Base-by-base conservation (phyloP, 75 land plant species). In the Chamaecyparis obtusa region DNA sequence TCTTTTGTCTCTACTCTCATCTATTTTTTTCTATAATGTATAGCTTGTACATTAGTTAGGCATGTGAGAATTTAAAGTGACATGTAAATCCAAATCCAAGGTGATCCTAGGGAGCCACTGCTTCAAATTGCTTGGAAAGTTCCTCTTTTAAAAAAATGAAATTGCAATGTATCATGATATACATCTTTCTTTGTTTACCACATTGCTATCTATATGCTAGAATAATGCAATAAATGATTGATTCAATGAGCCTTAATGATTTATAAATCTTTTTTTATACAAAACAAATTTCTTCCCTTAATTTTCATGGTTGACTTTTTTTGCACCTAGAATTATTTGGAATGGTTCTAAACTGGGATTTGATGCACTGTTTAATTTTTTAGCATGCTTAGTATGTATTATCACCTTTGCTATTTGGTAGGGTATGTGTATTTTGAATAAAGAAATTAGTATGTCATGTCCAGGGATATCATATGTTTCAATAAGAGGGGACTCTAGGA, bases 381-480 rank as follows among this genome's bases (percentile, higher is more conserved):
- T 81, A 46, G 49, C 41, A 10, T 24, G 7, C 24, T 81, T 46
- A 43, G n/a, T 44, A 2, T 46, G 49, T 44, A 7, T 81, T 81
- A 79, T 43, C 17, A 51, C 19, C 46, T 17, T 81, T 81, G 10
- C 21, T 83, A 24, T 86, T 81, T 71, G 67, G 17, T 60, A 93
- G 94, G 94, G 93, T 87, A 88, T 90, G 60, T 92, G 89, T 88
- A 51, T 85, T 21, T 64, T 90, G 33, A 95, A 90, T 90, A 95
- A 93, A 82, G 94, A 96, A 88, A 89, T 95, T 33, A 87, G 17
- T 77, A 88, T 90, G 86, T 94, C 93, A 83, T 91, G 94, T 51
- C 93, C 99, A 60, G 99, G 99, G 46, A 92, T 94, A 86, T 90
- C 95, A 84, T 91, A 93, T 46, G 87, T 92, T 21, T 91, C 96